These are phyloP conservation scores for Elsinoe necatrix DNA, from an alignment of 2,329 filamentous ascomycete genomes.

Conservation along the genomic window DNA sequence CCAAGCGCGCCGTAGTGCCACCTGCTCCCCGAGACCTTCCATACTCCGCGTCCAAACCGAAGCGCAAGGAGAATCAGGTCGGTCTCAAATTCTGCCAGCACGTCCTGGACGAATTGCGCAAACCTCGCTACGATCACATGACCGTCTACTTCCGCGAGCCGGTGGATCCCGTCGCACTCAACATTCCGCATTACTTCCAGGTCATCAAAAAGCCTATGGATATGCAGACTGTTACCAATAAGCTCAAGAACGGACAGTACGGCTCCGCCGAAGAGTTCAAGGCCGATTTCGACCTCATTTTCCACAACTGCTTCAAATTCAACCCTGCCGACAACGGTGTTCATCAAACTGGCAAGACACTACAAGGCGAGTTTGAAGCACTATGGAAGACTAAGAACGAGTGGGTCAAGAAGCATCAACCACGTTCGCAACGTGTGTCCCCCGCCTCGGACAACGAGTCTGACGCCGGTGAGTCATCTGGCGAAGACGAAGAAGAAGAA, in stretches of 20 bases:
- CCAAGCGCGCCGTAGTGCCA: conserved; percentile 88
- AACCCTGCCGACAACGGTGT: conserved; percentile 74
- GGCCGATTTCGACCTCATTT: conserved; percentile 70
- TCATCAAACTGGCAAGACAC: conserved; percentile 58
- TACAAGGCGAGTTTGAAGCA: conserved; percentile 66
- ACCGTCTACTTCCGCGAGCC: conserved; percentile 71
- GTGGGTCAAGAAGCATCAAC: conserved; percentile 70
- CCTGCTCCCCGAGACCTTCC: conserved; percentile 87
- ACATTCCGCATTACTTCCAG: conserved; percentile 87
- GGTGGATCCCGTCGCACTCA: conserved; percentile 87
- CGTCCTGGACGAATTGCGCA: conserved; percentile 67
- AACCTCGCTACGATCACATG: conserved; percentile 58
- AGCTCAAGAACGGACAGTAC: conserved; percentile 72
- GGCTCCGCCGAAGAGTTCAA: conserved; percentile 77
- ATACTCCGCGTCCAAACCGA: conserved; percentile 72
- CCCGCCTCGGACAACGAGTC: conserved; percentile 62
- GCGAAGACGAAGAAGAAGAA: conserved; percentile 46
- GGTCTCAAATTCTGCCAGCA: conserved; percentile 87
- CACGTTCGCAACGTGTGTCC: conserved; percentile 55
- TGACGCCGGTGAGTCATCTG: conserved; percentile 57
- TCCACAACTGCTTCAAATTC: conserved; percentile 86
- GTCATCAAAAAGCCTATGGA: conserved; percentile 98
- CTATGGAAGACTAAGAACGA: conserved; percentile 71
- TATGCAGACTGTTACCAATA: conserved; percentile 67
- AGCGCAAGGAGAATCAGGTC: conserved; percentile 80